Evolutionary conservation across 257 asterid species (phyloP).

Genomic region (Lithospermum erythrorhizon): DNA sequence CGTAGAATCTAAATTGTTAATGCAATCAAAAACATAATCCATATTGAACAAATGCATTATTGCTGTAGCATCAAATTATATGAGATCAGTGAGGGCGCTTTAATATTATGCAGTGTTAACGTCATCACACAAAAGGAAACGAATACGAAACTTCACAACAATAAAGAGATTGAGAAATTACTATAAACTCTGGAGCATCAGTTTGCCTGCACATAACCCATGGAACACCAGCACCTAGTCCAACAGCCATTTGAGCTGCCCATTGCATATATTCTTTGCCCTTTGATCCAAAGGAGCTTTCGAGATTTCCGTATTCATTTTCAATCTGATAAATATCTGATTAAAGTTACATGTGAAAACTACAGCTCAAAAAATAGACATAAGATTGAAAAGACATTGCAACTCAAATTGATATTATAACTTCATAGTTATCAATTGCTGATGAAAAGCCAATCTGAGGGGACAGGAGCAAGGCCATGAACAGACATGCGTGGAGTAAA

Average conservation of each 20-base stretch:
- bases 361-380: not conserved
- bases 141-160: conserved; percentile 9
- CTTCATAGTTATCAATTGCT: not conserved
- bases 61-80: not conserved
- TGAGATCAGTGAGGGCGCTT: not conserved
- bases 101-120: not conserved
- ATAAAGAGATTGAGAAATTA: conserved; percentile 26
- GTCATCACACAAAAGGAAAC: not conserved
- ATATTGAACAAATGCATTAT: conserved; percentile 1
- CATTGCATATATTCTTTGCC: conserved; percentile 73
- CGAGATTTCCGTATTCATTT: conserved; percentile 87
- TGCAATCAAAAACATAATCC: not conserved
- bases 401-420: not conserved
- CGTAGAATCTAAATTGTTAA: conserved; percentile 3
- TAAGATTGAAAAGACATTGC: not conserved
- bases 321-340: conserved; percentile 52
- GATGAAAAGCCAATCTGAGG: not conserved
- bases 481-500: not conserved
- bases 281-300: conserved; percentile 53
- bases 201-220: conserved; percentile 96
- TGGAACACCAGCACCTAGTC: conserved; percentile 91
- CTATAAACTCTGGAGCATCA: conserved; percentile 90
- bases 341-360: not conserved
- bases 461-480: not conserved
- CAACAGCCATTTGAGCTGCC: conserved; percentile 96